Base-by-base conservation (phyloP, 2,329 filamentous ascomycete species). In the Nigrospora oryzae region DNA sequence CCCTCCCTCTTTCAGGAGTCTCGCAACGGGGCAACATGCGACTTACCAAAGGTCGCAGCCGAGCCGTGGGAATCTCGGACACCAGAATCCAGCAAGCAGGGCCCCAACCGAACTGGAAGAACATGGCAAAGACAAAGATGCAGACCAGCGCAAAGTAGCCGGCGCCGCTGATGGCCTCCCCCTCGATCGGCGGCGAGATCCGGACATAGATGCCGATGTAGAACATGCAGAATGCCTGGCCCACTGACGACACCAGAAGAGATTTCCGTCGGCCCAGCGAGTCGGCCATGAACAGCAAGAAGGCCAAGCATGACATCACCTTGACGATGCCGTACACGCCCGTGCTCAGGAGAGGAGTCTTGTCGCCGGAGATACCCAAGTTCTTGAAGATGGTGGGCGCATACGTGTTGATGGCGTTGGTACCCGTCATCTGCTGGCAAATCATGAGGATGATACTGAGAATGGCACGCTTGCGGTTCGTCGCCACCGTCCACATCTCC, bases 361-460 rank as follows among this genome's bases (percentile, higher is more conserved):
- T 58, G 13, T 70, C 77, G 0, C 74, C 73, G 1, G 56, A 65
- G 45, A 65, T 55, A 23, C 63, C 63, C 15, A 65, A 55, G 44
- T 58, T 56, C 39, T 52, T 51, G 53, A 62, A 61, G 46, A 63
- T 62, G 35, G 52, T 55, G 8, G 60, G 60, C 17, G 59, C 59
- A 44, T 63, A 63, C 23, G 57, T 57, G 47, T 63, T 63, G 51
- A 63, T 61, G 34, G 60, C 60, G 46, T 63, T 67, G 12, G 60
- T 63, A 59, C 81, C 82, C 0, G 83, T 86, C 77, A 86, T 83
- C 59, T 86, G 83, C 60, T 88, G 83, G 59, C 80, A 86, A 35
- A 85, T 66, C 82, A 82, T 69, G 42, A 77, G 62, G 3, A 65
- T 35, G 40, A 87, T 75, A 30, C 78, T 81, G 46, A 86, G 73